These are phyloP conservation scores for Gardenia jasminoides DNA, from an alignment of 257 asterid genomes.

Conservation along the genomic window DNA sequence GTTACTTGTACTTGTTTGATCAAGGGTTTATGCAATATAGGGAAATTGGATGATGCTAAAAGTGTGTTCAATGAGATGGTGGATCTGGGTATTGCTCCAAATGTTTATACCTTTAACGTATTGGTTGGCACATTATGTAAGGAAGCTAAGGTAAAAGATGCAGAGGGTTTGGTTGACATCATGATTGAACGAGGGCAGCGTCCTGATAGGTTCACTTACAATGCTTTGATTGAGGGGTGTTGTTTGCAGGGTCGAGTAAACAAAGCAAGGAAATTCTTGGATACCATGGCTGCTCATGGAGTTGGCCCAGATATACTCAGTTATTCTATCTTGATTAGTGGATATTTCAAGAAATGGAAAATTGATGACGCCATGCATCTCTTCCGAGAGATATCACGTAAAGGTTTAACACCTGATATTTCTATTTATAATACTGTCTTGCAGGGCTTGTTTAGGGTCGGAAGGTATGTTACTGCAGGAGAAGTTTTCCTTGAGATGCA, in stretches of 20 bases:
- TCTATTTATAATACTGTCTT: slow-evolving; percentile 22
- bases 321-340: slow-evolving; percentile 30
- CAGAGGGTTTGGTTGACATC: slow-evolving; percentile 20
- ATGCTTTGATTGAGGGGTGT: slow-evolving; percentile 31
- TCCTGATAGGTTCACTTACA: slow-evolving; percentile 31
- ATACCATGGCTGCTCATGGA: background rate
- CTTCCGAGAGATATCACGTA: slow-evolving; percentile 20
- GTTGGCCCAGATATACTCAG: slow-evolving; percentile 18
- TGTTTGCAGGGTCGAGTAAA: slow-evolving; percentile 24
- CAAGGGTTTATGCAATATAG: too few relatives aligned
- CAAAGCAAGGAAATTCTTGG: too few relatives aligned
- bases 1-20: too few relatives aligned
- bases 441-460: slow-evolving; percentile 29
- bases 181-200: slow-evolving; percentile 16
- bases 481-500: slow-evolving; percentile 7
- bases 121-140: too few relatives aligned
- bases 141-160: slow-evolving; percentile 21
- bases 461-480: slow-evolving; percentile 23
- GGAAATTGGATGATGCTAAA: too few relatives aligned
- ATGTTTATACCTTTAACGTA: too few relatives aligned
- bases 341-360: slow-evolving; percentile 31
- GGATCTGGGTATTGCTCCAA: too few relatives aligned
- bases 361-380: slow-evolving; percentile 33
- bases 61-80: too few relatives aligned
- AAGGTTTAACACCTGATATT: slow-evolving; percentile 18